A percentile compares a stretch with the other conserved stretches of the same genome.
Evolutionary conservation across 768 basidiomycete genomes (phyloP).

Genomic region (Tricholoma terreum): DNA sequence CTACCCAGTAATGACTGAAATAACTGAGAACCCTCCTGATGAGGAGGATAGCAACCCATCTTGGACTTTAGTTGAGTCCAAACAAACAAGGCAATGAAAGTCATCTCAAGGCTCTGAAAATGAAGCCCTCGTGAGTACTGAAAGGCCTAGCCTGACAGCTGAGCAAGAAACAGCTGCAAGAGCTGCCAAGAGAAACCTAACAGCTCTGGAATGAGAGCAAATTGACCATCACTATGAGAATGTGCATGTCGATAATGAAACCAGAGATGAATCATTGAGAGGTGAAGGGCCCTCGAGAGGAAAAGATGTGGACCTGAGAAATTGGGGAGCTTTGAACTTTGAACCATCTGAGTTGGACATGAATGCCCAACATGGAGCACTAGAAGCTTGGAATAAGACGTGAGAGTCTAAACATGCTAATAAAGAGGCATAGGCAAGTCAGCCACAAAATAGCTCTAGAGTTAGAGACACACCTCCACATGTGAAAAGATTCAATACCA

Average conservation of each 20-base stretch:
- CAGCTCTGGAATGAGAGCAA: background rate
- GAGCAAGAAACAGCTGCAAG: background rate
- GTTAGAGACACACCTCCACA: no score
- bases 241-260: background rate
- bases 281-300: no score
- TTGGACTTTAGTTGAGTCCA: background rate
- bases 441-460: no score
- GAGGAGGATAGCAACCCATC: background rate
- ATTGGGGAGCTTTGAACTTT: no score
- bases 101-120: background rate
- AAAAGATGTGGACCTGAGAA: no score
- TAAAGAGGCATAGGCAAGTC: no score
- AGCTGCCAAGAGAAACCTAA: background rate
- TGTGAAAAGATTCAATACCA: no score
- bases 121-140: no score
- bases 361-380: no score
- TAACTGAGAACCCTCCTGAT: background rate
- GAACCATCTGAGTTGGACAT: no score
- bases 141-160: background rate
- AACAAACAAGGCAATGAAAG: background rate
- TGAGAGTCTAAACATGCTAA: no score
- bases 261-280: background rate
- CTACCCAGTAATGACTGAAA: background rate
- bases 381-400: no score
- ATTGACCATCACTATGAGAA: background rate